Base-by-base conservation (phyloP, 768 basidiomycete genomes). In the Suillus subluteus region DNA sequence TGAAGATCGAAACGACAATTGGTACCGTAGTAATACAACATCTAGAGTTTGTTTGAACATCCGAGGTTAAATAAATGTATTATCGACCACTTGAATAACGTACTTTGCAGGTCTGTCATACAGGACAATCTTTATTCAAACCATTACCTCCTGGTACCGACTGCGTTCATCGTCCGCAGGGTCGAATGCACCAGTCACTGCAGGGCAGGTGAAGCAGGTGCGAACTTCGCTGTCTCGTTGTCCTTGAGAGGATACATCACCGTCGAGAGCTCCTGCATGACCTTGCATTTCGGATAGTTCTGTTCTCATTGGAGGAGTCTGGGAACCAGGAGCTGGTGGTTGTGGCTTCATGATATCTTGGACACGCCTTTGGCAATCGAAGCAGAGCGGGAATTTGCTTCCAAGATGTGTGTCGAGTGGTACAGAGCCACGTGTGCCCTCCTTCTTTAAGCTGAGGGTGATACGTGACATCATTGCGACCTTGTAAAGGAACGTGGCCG, bases 391-490 rank as follows among this genome's bases (percentile, higher is more conserved):
- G 1, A 43, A 43, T 41, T 18, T 41, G 16, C 40, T 41, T 41
- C 18, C 40, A 12, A 26, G 26, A 26, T 59, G 23, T 59, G 15
- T 59, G 40, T 61, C 41, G 26, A 30, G 26, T 30, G 41, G 35
- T 11, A 35, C 37, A n/a, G 66, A 44, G 37, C 54, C 43, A 16
- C 23, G 62, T 11, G 21, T 7, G 16, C 58, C 63, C 46, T 75
- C 77, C 73, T 84, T 85, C 75, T 79, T 85, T 15, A 89, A 80
- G 72, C 84, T 86, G 38, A 90, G 81, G 0, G 88, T 89, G 61
- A 90, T 89, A 15, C 89, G 83, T 4, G 87, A 89, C 83, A 89
- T 88, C 86, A 89, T 90, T 0, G 86, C 81, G 13, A 90, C 86
- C 76, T 84, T 71, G 35, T 72, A n/a, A 65, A 13, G 32, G 9